Evolutionary conservation across 345 rosid genomes (phyloP).

Genomic region (Brassica incana): DNA sequence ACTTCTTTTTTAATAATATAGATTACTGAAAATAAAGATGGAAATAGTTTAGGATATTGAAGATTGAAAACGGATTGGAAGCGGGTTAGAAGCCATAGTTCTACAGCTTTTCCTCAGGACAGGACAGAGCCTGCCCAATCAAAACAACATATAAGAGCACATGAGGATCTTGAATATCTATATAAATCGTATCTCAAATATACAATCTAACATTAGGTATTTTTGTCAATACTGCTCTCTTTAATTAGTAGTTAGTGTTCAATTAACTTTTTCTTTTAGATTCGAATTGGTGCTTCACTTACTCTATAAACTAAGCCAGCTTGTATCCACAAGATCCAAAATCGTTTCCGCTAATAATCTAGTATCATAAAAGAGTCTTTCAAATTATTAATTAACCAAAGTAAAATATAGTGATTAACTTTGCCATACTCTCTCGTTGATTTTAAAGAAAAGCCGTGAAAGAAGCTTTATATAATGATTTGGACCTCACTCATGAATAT

Average conservation of each 20-base stretch:
- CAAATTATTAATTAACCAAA: constrained; percentile 7
- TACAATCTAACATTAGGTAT: constrained; percentile 22
- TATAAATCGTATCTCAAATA: constrained; percentile 4
- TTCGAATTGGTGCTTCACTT: constrained; percentile 14
- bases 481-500: constrained; percentile 18
- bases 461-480: constrained; percentile 9
- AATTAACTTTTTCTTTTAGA: constrained; percentile 17
- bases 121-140: neutral
- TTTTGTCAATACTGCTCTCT: neutral
- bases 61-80: neutral
- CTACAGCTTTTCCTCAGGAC: neutral
- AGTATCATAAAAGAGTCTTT: neutral
- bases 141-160: neutral
- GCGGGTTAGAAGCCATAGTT: neutral
- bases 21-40: neutral
- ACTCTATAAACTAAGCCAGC: neutral
- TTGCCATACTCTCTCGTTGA: constrained; percentile 14
- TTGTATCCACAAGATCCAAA: constrained; percentile 15
- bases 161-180: neutral
- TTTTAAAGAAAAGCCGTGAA: neutral
- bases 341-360: neutral
- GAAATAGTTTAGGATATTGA: neutral
- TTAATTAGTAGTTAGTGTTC: constrained; percentile 19
- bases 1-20: too few species aligned
- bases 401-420: neutral